phyloP scores from a whole-genome alignment of 176 grass and related monocot genomes.

The Secale cereale region DNA sequence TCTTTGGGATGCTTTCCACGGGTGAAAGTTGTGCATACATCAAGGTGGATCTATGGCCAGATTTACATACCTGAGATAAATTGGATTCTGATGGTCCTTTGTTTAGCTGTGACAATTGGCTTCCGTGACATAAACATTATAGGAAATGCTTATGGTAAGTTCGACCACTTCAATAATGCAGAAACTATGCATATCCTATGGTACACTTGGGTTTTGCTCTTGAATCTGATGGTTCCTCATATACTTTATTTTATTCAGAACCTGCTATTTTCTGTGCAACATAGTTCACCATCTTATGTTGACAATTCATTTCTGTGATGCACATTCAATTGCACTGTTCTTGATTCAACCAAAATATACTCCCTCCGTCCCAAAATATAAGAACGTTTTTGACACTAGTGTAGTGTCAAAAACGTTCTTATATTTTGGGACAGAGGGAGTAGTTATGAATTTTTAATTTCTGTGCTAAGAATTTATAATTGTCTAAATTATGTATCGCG shows the following conservation, averaged over 20 bases:
- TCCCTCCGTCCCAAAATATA: no score
- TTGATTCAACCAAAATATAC: background rate
- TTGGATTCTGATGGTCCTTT: constrained; percentile 78
- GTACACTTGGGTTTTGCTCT: background rate
- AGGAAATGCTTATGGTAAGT: constrained; percentile 83
- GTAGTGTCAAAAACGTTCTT: no score
- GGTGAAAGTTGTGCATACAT: constrained; percentile 81
- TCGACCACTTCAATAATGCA: constrained; percentile 8
- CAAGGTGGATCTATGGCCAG: constrained; percentile 71
- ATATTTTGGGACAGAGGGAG: no score
- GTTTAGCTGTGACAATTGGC: constrained; percentile 55
- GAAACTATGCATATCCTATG: background rate
- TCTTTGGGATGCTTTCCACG: constrained; percentile 74
- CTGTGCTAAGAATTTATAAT: background rate
- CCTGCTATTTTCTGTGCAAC: background rate
- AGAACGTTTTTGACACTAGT: no score
- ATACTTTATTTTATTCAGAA: background rate
- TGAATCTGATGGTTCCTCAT: background rate
- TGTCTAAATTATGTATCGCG: background rate
- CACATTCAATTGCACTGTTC: background rate
- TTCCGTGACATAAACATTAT: constrained; percentile 57
- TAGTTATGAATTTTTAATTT: background rate
- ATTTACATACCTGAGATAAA: constrained; percentile 91
- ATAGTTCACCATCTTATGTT: background rate
- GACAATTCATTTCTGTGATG: background rate